These are phyloP conservation scores for Bruguiera sexangula DNA, from an alignment of 345 rosid genomes.

Conservation along the genomic window DNA sequence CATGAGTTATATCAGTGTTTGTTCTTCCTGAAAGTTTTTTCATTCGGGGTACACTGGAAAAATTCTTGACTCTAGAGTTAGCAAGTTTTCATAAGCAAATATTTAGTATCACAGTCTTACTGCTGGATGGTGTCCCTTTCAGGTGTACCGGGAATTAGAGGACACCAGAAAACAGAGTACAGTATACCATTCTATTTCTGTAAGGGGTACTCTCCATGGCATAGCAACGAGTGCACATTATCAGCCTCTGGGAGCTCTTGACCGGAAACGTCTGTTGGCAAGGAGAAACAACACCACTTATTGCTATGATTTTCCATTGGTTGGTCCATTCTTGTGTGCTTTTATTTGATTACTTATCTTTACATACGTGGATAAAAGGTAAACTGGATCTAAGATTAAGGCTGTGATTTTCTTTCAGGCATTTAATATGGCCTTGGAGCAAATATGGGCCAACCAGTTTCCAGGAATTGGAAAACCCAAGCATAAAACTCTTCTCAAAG, in stretches of 20 bases:
- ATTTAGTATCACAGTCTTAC: not conserved
- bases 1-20: not conserved
- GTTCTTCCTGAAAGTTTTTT: not conserved
- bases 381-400: not conserved
- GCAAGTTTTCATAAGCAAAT: not conserved
- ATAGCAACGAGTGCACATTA: constrained; percentile 57
- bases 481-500: constrained; percentile 50
- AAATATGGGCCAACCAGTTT: constrained; percentile 68
- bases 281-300: constrained; percentile 86
- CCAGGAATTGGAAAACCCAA: constrained; percentile 45
- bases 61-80: not conserved
- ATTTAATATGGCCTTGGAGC: constrained; percentile 77
- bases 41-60: too few relatives aligned
- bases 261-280: constrained; percentile 76
- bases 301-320: constrained; percentile 97
- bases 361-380: not conserved
- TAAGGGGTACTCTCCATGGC: constrained; percentile 61
- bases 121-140: constrained; percentile 28
- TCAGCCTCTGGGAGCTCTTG: constrained; percentile 71
- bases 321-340: constrained; percentile 35
- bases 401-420: constrained; percentile 51
- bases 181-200: constrained; percentile 65
- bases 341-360: constrained; percentile 1
- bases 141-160: constrained; percentile 91
- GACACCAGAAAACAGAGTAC: constrained; percentile 49